These are phyloP conservation scores for Graphiopsis chlorocephala DNA, from an alignment of 2,329 filamentous ascomycete genomes.

Conservation along the genomic window DNA sequence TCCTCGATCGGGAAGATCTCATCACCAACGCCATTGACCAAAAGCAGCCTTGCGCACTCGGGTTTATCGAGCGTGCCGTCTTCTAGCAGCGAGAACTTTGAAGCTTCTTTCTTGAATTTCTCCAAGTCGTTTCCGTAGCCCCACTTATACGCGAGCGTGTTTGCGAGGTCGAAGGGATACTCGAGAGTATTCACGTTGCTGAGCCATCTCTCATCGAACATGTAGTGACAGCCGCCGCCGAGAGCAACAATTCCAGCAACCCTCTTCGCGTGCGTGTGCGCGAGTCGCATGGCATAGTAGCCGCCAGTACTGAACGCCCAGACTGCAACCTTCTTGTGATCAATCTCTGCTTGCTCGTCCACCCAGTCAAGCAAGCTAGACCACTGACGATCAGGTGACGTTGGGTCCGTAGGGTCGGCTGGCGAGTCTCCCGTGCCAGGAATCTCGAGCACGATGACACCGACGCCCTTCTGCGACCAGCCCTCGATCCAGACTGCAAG, in stretches of 20 bases:
- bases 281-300: conserved; percentile 57
- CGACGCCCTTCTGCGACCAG: conserved; percentile 50
- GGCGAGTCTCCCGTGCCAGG: conserved; percentile 59
- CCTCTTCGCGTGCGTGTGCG: conserved; percentile 55
- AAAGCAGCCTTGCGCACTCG: conserved; percentile 48
- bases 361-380: conserved; percentile 56
- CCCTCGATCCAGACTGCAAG: conserved; percentile 52
- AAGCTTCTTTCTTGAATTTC: conserved; percentile 49
- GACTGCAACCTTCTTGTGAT: conserved; percentile 48
- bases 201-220: conserved; percentile 57
- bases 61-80: conserved; percentile 54
- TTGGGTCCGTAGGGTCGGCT: conserved; percentile 45
- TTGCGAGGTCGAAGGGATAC: conserved; percentile 58
- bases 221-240: conserved; percentile 57
- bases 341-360: conserved; percentile 45
- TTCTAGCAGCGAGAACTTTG: conserved; percentile 54
- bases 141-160: conserved; percentile 51
- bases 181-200: conserved; percentile 55
- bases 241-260: conserved; percentile 53
- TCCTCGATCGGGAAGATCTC: conserved; percentile 64
- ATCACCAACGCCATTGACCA: conserved; percentile 59
- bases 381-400: conserved; percentile 54
- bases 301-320: conserved; percentile 61
- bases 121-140: conserved; percentile 42
- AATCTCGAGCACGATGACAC: conserved; percentile 53